A percentile compares a stretch with the other conserved stretches of the same genome.
These are phyloP conservation scores for Paramyrothecium sp. DNA, from an alignment of 2,329 filamentous ascomycete genomes.

Conservation along the genomic window DNA sequence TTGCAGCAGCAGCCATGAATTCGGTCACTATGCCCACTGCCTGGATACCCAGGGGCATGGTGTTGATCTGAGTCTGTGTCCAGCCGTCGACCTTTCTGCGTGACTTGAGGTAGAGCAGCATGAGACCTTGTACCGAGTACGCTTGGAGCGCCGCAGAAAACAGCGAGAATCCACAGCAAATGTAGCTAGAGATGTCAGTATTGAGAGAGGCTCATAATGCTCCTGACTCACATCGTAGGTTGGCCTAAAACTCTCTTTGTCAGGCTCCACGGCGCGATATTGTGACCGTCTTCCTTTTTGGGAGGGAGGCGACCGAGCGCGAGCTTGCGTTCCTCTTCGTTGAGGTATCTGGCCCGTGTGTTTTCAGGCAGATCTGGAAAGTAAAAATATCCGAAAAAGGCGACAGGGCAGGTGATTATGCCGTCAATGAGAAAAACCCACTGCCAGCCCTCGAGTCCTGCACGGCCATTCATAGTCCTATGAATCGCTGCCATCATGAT, in stretches of 20 bases:
- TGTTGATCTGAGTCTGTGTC: conserved; percentile 19
- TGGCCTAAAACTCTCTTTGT: conserved; percentile 22
- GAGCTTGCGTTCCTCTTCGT: conserved; percentile 26
- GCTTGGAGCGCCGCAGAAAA: conserved; percentile 17
- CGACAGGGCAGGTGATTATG: conserved; percentile 18
- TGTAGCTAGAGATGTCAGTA: conserved; percentile 22
- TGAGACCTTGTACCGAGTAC: conserved; percentile 17
- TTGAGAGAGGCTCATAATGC: conserved; percentile 3
- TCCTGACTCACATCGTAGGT: conserved; percentile 23
- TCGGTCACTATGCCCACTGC: conserved; percentile 21
- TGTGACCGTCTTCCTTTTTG: conserved; percentile 29
- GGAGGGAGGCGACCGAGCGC: conserved; percentile 26
- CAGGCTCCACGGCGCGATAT: conserved; percentile 25
- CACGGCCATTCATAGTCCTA: conserved; percentile 32
- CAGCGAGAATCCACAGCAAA: conserved; percentile 34
- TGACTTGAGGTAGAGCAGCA: conserved; percentile 22
- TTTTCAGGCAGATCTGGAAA: conserved; percentile 27
- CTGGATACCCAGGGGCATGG: conserved; percentile 19
- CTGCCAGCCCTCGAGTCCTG: conserved; percentile 45
- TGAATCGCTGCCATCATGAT: conserved; percentile 50
- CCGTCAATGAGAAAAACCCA: conserved; percentile 33
- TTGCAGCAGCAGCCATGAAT: conserved; percentile 15
- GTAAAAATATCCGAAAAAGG: conserved; percentile 17
- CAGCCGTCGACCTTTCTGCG: conserved; percentile 9
- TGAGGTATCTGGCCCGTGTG: conserved; percentile 31